These are phyloP conservation scores for Tephrocybe sp. DNA, from an alignment of 768 basidiomycete species.

Conservation along the genomic window DNA sequence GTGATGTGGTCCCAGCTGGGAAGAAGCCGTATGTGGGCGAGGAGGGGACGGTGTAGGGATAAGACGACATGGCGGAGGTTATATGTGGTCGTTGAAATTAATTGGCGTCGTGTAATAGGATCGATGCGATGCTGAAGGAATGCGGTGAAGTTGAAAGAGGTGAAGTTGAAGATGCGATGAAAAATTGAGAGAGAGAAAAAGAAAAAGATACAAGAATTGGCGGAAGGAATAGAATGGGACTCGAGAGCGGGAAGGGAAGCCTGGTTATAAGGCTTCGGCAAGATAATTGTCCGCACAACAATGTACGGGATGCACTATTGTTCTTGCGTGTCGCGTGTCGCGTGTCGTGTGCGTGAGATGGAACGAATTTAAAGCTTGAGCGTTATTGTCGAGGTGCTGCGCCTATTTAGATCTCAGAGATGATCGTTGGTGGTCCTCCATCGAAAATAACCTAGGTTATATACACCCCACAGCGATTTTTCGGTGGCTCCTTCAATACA, in stretches of 20 bases:
- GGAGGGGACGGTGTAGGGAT: conserved; percentile 42
- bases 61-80: conserved; percentile 45
- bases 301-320: conserved; percentile 15
- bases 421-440: conserved; percentile 9
- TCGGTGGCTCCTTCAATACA: conserved; percentile 22
- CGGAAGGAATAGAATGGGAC: conserved; percentile 8
- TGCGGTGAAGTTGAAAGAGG: conserved; percentile 6
- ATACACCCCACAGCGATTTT: conserved; percentile 19
- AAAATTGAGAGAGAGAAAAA: conserved; percentile 8
- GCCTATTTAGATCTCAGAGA: conserved; percentile 5
- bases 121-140: background rate
- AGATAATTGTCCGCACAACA: conserved; percentile 17
- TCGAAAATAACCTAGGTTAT: conserved; percentile 24
- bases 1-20: conserved; percentile 53
- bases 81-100: conserved; percentile 4
- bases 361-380: background rate
- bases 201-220: conserved; percentile 5
- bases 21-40: conserved; percentile 64
- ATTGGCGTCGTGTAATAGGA: background rate
- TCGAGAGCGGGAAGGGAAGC: background rate
- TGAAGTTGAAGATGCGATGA: conserved; percentile 1
- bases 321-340: conserved; percentile 8
- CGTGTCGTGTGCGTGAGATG: background rate
- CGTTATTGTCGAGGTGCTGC: conserved; percentile 3
- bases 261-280: conserved; percentile 14